phyloP scores from a whole-genome alignment of 2,329 filamentous ascomycete species.

The Fusarium neocosmosporiellum region DNA sequence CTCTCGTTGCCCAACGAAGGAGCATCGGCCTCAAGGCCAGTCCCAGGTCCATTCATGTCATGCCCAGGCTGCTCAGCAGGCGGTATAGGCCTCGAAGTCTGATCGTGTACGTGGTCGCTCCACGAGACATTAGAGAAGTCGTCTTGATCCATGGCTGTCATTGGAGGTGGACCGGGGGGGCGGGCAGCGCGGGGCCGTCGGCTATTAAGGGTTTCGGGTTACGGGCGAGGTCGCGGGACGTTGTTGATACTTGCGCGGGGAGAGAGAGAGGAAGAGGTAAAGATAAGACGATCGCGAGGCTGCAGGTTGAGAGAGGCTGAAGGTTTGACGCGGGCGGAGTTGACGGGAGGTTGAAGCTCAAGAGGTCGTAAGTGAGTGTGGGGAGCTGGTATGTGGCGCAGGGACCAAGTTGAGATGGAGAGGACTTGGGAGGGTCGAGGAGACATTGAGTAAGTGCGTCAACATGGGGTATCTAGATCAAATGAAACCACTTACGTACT shows the following conservation, averaged over 20 bases:
- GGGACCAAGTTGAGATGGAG: slow-evolving; percentile 30
- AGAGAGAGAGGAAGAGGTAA: neutral
- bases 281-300: neutral
- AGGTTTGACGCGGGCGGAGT: slow-evolving; percentile 21
- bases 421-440: slow-evolving; percentile 7
- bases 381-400: slow-evolving; percentile 36
- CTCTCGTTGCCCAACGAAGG: slow-evolving; percentile 76
- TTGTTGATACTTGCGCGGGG: neutral
- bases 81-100: slow-evolving; percentile 42
- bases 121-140: slow-evolving; percentile 87
- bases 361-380: slow-evolving; percentile 22
- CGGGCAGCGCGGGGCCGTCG: neutral
- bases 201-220: neutral
- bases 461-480: neutral
- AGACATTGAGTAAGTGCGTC: neutral
- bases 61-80: slow-evolving; percentile 44
- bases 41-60: slow-evolving; percentile 58
- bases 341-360: slow-evolving; percentile 36
- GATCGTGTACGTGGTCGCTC: slow-evolving; percentile 68
- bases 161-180: neutral
- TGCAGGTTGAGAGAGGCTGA: neutral
- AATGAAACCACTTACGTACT: fast-evolving
- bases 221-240: neutral
- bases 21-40: slow-evolving; percentile 66
- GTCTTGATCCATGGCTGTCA: slow-evolving; percentile 66